These are phyloP conservation scores for Knoxia roxburghii DNA, from an alignment of 257 asterid genomes.

Conservation along the genomic window DNA sequence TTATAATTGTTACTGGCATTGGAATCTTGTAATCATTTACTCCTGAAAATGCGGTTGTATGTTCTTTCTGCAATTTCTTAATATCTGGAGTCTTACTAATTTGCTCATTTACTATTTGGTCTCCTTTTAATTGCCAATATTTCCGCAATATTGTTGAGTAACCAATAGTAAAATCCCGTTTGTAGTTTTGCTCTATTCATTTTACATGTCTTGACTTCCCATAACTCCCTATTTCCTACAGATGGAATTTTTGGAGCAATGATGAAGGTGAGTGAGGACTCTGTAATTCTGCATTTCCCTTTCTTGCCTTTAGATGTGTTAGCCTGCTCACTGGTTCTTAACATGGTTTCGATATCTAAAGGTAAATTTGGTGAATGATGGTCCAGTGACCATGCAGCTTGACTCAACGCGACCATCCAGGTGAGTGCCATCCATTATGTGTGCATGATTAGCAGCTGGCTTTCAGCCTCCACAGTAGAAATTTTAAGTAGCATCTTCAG, in stretches of 20 bases:
- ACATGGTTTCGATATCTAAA: slow-evolving; percentile 19
- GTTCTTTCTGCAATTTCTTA: background rate
- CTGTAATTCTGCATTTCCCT: slow-evolving; percentile 9
- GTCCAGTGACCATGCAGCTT: slow-evolving; percentile 92
- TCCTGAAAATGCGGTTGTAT: background rate
- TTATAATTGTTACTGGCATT: background rate
- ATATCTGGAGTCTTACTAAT: background rate
- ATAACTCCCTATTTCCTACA: slow-evolving; percentile 20
- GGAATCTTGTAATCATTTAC: background rate
- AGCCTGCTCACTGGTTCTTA: background rate
- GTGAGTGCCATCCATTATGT: slow-evolving; percentile 21
- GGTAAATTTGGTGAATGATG: slow-evolving; percentile 90
- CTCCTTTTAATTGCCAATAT: too few species aligned
- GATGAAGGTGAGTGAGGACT: slow-evolving; percentile 81
- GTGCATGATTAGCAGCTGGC: background rate
- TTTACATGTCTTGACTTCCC: background rate
- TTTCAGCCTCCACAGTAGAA: background rate
- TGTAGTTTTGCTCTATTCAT: background rate
- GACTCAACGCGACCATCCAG: slow-evolving; percentile 71
- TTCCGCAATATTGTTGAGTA: background rate
- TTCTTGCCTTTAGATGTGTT: background rate
- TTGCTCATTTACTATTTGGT: background rate
- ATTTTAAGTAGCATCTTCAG: background rate
- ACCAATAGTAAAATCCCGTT: background rate
- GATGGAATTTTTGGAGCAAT: slow-evolving; percentile 92